Base-by-base conservation (phyloP, 2,329 filamentous ascomycete genomes). In the Colletotrichum melonis region DNA sequence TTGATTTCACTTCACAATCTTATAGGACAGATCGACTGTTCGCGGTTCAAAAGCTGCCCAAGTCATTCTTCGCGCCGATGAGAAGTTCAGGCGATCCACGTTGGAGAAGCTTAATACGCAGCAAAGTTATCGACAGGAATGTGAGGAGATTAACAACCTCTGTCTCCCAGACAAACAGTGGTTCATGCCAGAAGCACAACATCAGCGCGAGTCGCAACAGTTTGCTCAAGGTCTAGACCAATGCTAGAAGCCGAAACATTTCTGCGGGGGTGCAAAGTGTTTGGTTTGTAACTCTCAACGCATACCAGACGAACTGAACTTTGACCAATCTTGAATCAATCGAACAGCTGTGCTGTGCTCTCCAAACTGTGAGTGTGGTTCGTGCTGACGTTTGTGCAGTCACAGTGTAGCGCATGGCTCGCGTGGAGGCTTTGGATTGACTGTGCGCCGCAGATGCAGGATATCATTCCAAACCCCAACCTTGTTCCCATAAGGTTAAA, bases 261-360 rank as follows among this genome's bases (percentile, higher is more conserved):
- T 24, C 58, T 57, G 52, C 38, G 52, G 58, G 7, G n/a, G 12
- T 32, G 26, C 38, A 8, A 16, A n/a, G 8, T 58, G 12, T 16
- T 42, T 49, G 22, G 16, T 56, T 9, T 8, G 22, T 30, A 26
- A 35, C n/a, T 14, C 5, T 30, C 28, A 55, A 69, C 58, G 58
- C 69, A 42, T 38, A 62, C n/a, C n/a, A 38, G 58, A 38, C 22
- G 58, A 63, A 54, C 22, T 28, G n/a, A 69, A 55, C 38, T 69
- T 55, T 69, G 65, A 65, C 46, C 7, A 64, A 30, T 4, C 35
- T 63, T 32, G 14, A 16, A 14, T 19, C n/a, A 14, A 26, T 54
- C 16, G 5, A 55, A 30, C 12, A 32, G 35, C 42, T 24, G 32
- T 42, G 55, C 67, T 56, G 59, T 70, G 65, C 59, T n/a, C 8